These are phyloP conservation scores for Arabis hirsuta DNA, from an alignment of 345 rosid species.

Conservation along the genomic window DNA sequence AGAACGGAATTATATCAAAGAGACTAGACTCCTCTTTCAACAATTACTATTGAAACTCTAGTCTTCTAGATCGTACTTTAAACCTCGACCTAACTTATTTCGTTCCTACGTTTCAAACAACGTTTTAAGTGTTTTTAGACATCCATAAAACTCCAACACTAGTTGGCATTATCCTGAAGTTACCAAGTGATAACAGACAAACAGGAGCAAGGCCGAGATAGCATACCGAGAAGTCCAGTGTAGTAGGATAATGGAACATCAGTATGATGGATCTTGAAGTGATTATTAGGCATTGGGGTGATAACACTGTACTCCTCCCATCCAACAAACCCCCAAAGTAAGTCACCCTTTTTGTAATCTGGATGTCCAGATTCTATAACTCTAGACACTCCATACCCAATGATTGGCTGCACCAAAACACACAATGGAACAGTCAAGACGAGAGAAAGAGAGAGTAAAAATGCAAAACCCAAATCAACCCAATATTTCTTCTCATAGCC, in stretches of 20 bases:
- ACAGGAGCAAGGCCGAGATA: background rate
- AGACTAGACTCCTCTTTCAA: background rate
- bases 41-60: background rate
- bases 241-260: constrained; percentile 67
- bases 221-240: constrained; percentile 67
- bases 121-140: background rate
- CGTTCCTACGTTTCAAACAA: background rate
- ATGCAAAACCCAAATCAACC: background rate
- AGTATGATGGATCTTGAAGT: constrained; percentile 53
- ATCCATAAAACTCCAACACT: background rate
- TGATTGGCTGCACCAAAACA: constrained; percentile 32
- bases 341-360: constrained; percentile 57
- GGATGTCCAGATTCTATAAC: constrained; percentile 62
- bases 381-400: constrained; percentile 57
- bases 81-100: background rate
- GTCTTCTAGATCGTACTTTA: background rate
- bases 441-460: background rate
- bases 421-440: background rate
- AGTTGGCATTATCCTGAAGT: background rate
- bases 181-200: constrained; percentile 5
- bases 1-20: background rate
- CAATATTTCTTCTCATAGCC: too few relatives aligned
- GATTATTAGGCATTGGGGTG: constrained; percentile 35
- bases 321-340: constrained; percentile 61
- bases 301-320: constrained; percentile 73